Conservation (phyloP, 2,329 filamentous ascomycete species). For the Stagonosporopsis chrysanthemi region DNA sequence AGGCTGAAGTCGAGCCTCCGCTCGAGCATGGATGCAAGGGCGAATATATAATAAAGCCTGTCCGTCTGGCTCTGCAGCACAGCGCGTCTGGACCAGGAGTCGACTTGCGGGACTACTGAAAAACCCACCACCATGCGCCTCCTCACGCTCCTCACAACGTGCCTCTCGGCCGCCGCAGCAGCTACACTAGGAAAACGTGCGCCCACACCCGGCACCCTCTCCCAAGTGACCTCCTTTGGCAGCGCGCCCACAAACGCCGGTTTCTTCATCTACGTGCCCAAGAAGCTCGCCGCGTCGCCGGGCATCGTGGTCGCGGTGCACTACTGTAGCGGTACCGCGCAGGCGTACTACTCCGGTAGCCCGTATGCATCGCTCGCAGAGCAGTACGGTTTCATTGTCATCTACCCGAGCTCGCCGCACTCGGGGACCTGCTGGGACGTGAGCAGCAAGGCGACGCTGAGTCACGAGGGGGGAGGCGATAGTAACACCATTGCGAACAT, state of each 20-base stretch:
- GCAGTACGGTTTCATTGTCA: constrained; percentile 66
- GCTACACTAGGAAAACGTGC: constrained; percentile 36
- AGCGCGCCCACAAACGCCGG: constrained; percentile 57
- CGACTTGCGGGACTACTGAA: neutral
- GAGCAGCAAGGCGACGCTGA: constrained; percentile 61
- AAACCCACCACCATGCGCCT: constrained; percentile 29
- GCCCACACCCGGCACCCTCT: constrained; percentile 39
- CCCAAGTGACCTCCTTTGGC: constrained; percentile 54
- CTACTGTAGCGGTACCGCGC: constrained; percentile 65
- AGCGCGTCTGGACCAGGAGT: too few species aligned
- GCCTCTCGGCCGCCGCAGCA: constrained; percentile 32
- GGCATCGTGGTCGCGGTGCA: constrained; percentile 63
- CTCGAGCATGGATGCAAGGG: neutral
- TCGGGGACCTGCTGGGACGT: constrained; percentile 67
- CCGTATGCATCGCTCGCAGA: constrained; percentile 64
- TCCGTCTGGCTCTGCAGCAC: neutral
- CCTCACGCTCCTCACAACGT: constrained; percentile 28
- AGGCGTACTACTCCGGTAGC: constrained; percentile 57
- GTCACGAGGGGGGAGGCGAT: constrained; percentile 65
- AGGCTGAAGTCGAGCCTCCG: neutral
- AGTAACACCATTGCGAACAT: constrained; percentile 66
- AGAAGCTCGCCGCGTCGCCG: constrained; percentile 55
- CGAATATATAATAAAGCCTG: neutral
- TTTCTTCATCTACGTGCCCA: constrained; percentile 62
- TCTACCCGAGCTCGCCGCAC: constrained; percentile 64